These are phyloP conservation scores for Penicillium riverlandense DNA, from an alignment of 495 filamentous ascomycete species.

Conservation along the genomic window DNA sequence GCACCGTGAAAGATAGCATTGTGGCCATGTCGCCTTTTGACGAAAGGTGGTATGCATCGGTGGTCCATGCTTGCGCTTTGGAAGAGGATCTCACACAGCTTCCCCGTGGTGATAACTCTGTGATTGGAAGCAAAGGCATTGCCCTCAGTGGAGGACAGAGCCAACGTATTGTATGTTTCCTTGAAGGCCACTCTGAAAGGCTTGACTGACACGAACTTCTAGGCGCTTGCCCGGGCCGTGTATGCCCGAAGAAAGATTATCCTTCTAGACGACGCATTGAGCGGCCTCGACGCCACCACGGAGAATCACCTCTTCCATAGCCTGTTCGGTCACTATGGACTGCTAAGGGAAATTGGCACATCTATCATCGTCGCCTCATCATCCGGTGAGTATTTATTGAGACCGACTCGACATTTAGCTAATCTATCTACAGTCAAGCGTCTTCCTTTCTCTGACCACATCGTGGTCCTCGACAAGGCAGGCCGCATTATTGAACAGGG, in stretches of 20 bases:
- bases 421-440: constrained; percentile 26
- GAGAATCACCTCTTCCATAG: constrained; percentile 53
- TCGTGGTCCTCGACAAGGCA: constrained; percentile 41
- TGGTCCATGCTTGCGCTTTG: constrained; percentile 60
- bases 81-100: constrained; percentile 48
- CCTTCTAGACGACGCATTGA: constrained; percentile 55
- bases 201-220: neutral
- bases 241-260: constrained; percentile 49
- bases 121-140: constrained; percentile 58
- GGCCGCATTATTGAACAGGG: constrained; percentile 45
- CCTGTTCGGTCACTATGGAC: constrained; percentile 46
- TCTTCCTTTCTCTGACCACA: constrained; percentile 43
- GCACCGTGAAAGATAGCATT: constrained; percentile 52
- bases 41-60: constrained; percentile 50
- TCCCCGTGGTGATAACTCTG: constrained; percentile 49
- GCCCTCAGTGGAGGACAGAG: constrained; percentile 60
- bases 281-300: constrained; percentile 52
- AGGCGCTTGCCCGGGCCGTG: constrained; percentile 49
- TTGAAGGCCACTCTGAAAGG: no score
- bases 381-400: constrained; percentile 19
- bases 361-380: constrained; percentile 49
- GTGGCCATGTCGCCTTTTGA: constrained; percentile 46
- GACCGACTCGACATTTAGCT: neutral
- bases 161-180: constrained; percentile 46
- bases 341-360: constrained; percentile 40